Base-by-base conservation (phyloP, 371 early-diverging fungal species). In the Dinochytrium kinnereticum region DNA sequence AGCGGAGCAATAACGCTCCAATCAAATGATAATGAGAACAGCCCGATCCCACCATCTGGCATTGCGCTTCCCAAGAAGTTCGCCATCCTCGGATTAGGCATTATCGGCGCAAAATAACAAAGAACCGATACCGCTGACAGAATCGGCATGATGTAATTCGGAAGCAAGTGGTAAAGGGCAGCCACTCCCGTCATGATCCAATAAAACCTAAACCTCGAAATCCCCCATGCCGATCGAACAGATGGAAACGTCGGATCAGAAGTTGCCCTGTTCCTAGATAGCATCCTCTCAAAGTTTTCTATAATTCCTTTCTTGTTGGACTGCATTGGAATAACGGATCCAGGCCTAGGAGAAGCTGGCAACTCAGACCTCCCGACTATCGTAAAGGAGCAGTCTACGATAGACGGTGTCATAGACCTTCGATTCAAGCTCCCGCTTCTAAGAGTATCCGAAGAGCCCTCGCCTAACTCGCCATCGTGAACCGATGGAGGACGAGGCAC, bases 41-140 rank as follows among this genome's bases (percentile, higher is more conserved):
- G 13, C 17, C 77, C 77, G 1, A 50, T 17, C 2, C 71, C 92
- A 88, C 0, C 91, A 73, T 74, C 91, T 89, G 76, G 86, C 81
- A 37, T 87, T 78, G 21, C 86, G 59, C 17, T 81, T 33, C 71
- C 78, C 28, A 78, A 59, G 33, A 65, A 69, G 31, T 61, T 21
- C 30, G 34, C 50, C 13, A 70, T 7, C 28, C 49, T 33, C 40
- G 31, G n/a, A 34, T 37, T 59, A 53, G 34, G 36, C 38, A 21
- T 34, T 24, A 51, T 40, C 19, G 87, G 85, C 79, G 93, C 87
- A 72, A 94, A 82, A 73, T 89, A 92, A 78, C 95, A 95, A 13
- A 91, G 80, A 78, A 93, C 73, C 61, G 94, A 91, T 71, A 96
- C 84, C 34, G 88, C 84, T 2, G 91, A 84, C 49, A 96, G 76